A percentile compares a stretch with the other conserved stretches of the same genome.
Evolutionary conservation across 2,329 filamentous ascomycete species (phyloP).

Genomic region (Parasarocladium wereldwijsianum): DNA sequence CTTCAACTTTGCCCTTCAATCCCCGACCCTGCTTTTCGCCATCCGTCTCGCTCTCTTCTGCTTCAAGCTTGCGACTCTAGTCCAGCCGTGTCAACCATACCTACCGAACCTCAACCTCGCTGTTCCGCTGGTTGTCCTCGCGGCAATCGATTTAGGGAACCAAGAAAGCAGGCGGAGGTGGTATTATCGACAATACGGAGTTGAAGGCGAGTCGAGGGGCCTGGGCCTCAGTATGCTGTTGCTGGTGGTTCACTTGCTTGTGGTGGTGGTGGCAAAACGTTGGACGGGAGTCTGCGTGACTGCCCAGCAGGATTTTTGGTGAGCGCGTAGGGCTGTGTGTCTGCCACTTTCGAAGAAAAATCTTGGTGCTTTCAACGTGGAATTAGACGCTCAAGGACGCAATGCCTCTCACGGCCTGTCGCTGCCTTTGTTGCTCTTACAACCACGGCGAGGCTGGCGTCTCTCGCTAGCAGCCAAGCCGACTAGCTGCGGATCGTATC

Average conservation of each 20-base stretch:
- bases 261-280: slow-evolving; percentile 18
- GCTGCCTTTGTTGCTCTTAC: no score
- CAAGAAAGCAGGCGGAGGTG: background rate
- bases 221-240: slow-evolving; percentile 17
- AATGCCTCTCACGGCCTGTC: slow-evolving; percentile 9
- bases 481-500: slow-evolving; percentile 57
- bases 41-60: slow-evolving; percentile 49
- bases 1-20: slow-evolving; percentile 9
- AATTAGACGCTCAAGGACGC: background rate
- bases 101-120: slow-evolving; percentile 49
- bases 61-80: slow-evolving; percentile 51
- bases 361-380: background rate
- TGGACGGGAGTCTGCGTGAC: slow-evolving; percentile 19
- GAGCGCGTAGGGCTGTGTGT: no score
- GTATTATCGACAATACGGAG: background rate
- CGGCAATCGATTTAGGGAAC: slow-evolving; percentile 44
- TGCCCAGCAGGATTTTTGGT: slow-evolving; percentile 14
- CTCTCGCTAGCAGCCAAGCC: no score
- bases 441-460: no score
- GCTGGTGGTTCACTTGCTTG: slow-evolving; percentile 17
- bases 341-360: slow-evolving; percentile 13
- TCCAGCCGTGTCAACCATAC: slow-evolving; percentile 57
- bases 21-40: background rate
- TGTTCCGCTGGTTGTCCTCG: slow-evolving; percentile 53
- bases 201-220: slow-evolving; percentile 7